Percentiles rank a stretch among this genome's conserved stretches.
Evolutionary conservation across 805 yeast species (phyloP).

Genomic region (Vanderwaltozyma polyspora): DNA sequence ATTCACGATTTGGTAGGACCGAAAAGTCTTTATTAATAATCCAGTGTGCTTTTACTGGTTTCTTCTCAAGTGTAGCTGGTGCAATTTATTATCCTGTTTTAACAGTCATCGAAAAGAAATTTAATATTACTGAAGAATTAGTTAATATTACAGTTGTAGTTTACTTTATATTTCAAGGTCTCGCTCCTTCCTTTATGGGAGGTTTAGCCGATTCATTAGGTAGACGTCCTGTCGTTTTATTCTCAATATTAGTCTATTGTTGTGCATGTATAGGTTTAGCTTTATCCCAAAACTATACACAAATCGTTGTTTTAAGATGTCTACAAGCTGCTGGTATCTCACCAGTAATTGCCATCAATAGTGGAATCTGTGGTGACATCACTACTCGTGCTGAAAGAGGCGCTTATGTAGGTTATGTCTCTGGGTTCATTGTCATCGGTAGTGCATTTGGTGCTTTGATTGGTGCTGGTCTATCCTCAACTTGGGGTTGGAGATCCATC

Average conservation of each 20-base stretch:
- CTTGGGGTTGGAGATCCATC: conserved; percentile 62
- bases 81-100: conserved; percentile 78
- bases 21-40: conserved; percentile 34
- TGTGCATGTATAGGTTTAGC: conserved; percentile 62
- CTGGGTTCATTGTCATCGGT: conserved; percentile 59
- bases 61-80: conserved; percentile 61
- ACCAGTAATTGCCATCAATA: conserved; percentile 58
- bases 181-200: conserved; percentile 60
- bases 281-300: conserved; percentile 42
- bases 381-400: conserved; percentile 61
- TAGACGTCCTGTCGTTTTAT: conserved; percentile 53
- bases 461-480: conserved; percentile 34
- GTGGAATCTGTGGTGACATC: conserved; percentile 67
- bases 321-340: conserved; percentile 72
- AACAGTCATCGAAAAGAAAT: conserved; percentile 42
- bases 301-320: conserved; percentile 56
- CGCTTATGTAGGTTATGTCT: conserved; percentile 49
- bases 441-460: conserved; percentile 73
- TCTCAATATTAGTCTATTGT: conserved; percentile 44
- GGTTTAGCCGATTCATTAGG: conserved; percentile 61
- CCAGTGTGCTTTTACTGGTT: conserved; percentile 37
- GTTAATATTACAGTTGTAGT: conserved; percentile 68
- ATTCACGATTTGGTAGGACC: conserved; percentile 33
- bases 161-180: conserved; percentile 65
- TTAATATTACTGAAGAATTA: conserved; percentile 43